Evolutionary conservation across 23 red algal species (phyloP), one percentile per base, ranked within the genome.

Genomic region (Gracilaria vermiculophylla): DNA sequence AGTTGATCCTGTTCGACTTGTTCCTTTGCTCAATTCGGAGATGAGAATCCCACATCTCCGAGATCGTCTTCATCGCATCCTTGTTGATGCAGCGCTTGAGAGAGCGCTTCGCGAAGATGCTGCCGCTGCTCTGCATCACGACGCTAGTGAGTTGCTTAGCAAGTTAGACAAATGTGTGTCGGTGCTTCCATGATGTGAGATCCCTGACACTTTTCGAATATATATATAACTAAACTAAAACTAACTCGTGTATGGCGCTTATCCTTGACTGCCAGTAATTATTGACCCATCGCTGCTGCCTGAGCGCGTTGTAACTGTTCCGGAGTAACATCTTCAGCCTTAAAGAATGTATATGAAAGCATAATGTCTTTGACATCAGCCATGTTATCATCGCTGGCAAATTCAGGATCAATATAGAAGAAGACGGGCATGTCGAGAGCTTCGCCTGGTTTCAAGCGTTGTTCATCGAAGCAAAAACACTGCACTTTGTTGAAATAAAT

Each of bases 381-480:
- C 97, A 99, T 99, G 14, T 75, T 41, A n/a, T 92, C 87, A 77
- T 99, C 97, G 19, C 94, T 49, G 11, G 76, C 84, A 77, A 99
- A 95, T 39, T 92, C 97, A 14, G 88, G 92, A 70, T 99, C 97
- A 44, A 99, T 77, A 60, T 89, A 99, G 67, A 99, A 99, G 81
- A 99, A 95, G 0, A 99, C 93, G 19, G 97, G 97, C 97, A 99
- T 99, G 71, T 99, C 97, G 36, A 99, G 81, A 39, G 70, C 84
- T 87, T 99, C 97, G 1, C 87, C 88, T 4, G 92, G 86, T 62
- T 90, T 88, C 31, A 99, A 64, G 3, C 94, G 88, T 58, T 99
- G 97, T 66, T 99, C 97, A 62, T 99, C 97, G 77, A 99, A 99
- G 67, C 97, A 99, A 83, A 99, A 99, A 37, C 97, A 99, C 80